These are phyloP conservation scores for Kwoniella shivajii DNA, from an alignment of 1,284 basidiomycete species.

Conservation along the genomic window DNA sequence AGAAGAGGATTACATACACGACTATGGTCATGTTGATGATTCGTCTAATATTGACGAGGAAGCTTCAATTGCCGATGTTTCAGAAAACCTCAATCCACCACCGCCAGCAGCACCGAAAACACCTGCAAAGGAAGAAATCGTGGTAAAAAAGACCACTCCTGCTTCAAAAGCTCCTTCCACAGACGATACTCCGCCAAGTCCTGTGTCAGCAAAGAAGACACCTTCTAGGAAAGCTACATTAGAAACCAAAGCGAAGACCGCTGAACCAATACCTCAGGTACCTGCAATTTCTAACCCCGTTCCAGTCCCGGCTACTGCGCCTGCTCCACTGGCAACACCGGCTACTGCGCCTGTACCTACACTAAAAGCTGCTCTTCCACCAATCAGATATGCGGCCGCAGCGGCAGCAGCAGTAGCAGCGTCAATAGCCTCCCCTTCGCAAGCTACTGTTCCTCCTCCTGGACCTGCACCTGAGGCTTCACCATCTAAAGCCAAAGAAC, in stretches of 20 bases:
- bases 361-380: constrained; percentile 62
- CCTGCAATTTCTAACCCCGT: too few species aligned
- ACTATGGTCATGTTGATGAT: constrained; percentile 67
- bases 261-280: constrained; percentile 19
- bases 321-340: too few species aligned
- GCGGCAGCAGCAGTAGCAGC: constrained; percentile 76
- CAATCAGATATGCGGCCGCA: constrained; percentile 85
- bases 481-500: constrained; percentile 9
- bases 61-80: constrained; percentile 53
- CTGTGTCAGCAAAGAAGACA: constrained; percentile 39
- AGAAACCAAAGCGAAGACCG: constrained; percentile 25
- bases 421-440: constrained; percentile 33
- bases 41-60: constrained; percentile 57
- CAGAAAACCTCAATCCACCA: constrained; percentile 9
- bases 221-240: constrained; percentile 34
- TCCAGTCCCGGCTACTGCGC: constrained; percentile 5
- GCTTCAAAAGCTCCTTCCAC: constrained; percentile 22
- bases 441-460: constrained; percentile 19
- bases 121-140: constrained; percentile 43
- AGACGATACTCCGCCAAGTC: constrained; percentile 37
- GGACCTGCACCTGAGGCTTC: constrained; percentile 61
- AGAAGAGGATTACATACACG: constrained; percentile 79
- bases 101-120: constrained; percentile 31
- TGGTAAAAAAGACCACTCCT: constrained; percentile 36
- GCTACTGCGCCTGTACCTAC: constrained; percentile 43